Conservation (phyloP, 176 grass and related monocot genomes). For the Leersia perrieri region DNA sequence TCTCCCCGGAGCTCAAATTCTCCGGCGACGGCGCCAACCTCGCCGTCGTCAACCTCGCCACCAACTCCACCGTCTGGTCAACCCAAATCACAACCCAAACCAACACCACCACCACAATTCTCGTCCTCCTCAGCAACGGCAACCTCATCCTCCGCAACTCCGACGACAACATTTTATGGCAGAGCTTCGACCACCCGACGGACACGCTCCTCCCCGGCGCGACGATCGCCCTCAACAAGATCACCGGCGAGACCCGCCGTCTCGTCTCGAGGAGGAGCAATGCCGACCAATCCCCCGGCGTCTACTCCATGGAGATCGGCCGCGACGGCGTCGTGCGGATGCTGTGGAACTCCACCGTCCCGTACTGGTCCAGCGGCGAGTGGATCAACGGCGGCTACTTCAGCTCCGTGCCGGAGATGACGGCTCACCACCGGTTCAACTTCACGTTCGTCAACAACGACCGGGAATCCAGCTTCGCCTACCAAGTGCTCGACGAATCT, state of each 20-base stretch:
- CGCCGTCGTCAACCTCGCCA: slow-evolving; percentile 17
- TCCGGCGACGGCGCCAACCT: slow-evolving; percentile 32
- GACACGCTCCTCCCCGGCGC: too few species aligned
- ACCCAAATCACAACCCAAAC: neutral
- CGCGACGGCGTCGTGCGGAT: too few species aligned
- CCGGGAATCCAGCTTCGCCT: too few species aligned
- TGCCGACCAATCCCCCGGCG: neutral
- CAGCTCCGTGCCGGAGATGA: slow-evolving; percentile 34
- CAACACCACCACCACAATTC: neutral
- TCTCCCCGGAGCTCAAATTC: neutral
- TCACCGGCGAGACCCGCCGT: slow-evolving; percentile 6
- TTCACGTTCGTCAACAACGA: too few species aligned
- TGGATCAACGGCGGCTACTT: slow-evolving; percentile 54
- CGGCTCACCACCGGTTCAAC: too few species aligned
- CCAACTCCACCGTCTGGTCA: neutral
- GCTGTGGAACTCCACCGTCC: too few species aligned
- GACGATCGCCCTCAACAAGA: slow-evolving; percentile 29
- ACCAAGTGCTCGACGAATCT: neutral
- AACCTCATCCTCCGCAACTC: too few species aligned
- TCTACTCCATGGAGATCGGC: neutral
- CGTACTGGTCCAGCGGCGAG: slow-evolving; percentile 31
- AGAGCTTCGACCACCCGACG: too few species aligned
- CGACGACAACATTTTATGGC: too few species aligned
- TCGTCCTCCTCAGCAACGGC: neutral
- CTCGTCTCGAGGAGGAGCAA: neutral